Percentiles rank a stretch among this genome's conserved stretches.
Evolutionary conservation across 2,329 filamentous ascomycete genomes (phyloP).

Genomic region (Arthroderma sp.): DNA sequence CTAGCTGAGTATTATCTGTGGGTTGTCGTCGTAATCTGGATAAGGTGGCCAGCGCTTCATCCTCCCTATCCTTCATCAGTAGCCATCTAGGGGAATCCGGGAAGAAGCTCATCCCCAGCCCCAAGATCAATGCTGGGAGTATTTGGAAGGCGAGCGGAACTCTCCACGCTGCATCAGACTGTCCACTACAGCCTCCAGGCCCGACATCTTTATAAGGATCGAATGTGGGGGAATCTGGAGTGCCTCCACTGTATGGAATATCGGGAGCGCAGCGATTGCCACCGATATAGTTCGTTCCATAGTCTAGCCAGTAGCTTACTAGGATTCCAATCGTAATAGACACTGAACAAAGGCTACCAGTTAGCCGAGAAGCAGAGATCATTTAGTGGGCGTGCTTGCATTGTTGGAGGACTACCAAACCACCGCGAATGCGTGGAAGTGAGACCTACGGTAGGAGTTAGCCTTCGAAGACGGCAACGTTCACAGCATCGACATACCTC

Average conservation of each 20-base stretch:
- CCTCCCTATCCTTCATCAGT: constrained; percentile 34
- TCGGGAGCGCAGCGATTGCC: constrained; percentile 36
- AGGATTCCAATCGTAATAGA: constrained; percentile 27
- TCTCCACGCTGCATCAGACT: constrained; percentile 37
- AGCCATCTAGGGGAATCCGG: constrained; percentile 47
- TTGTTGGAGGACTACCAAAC: constrained; percentile 27
- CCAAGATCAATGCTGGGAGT: constrained; percentile 25
- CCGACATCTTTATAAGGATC: constrained; percentile 30
- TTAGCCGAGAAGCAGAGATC: neutral
- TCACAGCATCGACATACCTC: constrained; percentile 24
- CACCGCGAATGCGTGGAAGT: constrained; percentile 25
- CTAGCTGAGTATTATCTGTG: constrained; percentile 32
- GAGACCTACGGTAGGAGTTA: constrained; percentile 26
- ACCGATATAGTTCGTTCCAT: constrained; percentile 33
- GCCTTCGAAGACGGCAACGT: neutral
- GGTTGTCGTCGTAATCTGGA: constrained; percentile 37
- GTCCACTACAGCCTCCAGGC: constrained; percentile 35
- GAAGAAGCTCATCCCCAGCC: constrained; percentile 34
- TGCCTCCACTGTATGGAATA: constrained; percentile 36
- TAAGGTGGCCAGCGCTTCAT: constrained; percentile 36
- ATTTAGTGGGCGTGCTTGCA: constrained; percentile 14
- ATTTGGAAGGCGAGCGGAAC: constrained; percentile 37
- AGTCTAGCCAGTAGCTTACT: constrained; percentile 29
- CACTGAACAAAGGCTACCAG: constrained; percentile 26
- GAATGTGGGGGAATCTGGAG: constrained; percentile 25